These are phyloP conservation scores for Exobasidium rhododendri DNA, from an alignment of 1,284 basidiomycete species.

Conservation along the genomic window DNA sequence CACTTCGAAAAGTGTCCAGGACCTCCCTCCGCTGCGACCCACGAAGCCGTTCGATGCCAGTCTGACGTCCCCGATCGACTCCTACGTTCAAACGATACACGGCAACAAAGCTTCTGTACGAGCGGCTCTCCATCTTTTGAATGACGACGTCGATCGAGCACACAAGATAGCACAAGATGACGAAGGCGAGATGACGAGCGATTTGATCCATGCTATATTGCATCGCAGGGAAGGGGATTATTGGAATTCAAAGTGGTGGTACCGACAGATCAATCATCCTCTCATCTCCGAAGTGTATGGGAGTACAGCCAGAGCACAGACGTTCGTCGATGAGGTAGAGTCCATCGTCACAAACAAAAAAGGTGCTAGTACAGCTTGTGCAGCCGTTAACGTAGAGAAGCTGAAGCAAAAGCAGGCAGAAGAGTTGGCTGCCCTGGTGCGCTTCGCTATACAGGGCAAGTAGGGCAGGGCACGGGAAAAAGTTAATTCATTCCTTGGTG, in stretches of 20 bases:
- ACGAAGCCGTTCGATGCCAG: constrained; percentile 19
- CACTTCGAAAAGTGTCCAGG: not conserved
- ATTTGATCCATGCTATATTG: constrained; percentile 34
- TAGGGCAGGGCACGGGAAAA: too few species aligned
- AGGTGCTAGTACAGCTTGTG: constrained; percentile 29
- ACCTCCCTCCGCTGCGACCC: constrained; percentile 23
- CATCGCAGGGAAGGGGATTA: constrained; percentile 37
- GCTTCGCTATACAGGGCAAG: not conserved
- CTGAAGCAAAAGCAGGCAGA: constrained; percentile 10
- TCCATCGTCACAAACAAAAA: constrained; percentile 16
- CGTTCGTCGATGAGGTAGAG: constrained; percentile 34
- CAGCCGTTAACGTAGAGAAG: constrained; percentile 16
- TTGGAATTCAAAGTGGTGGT: constrained; percentile 44
- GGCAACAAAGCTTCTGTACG: constrained; percentile 11
- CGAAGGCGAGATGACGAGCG: constrained; percentile 24
- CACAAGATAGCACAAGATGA: constrained; percentile 32
- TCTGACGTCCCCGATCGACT: constrained; percentile 19
- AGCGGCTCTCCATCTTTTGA: constrained; percentile 31
- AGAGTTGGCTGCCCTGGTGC: not conserved
- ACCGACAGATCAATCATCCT: constrained; percentile 26
- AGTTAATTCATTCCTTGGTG: too few species aligned
- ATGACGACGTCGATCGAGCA: constrained; percentile 34
- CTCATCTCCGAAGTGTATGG: constrained; percentile 16
- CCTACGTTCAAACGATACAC: not conserved
- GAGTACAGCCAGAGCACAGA: constrained; percentile 21